Percentiles rank a stretch among this genome's conserved stretches.
phyloP scores from a whole-genome alignment of 1,284 basidiomycete species.

The Cystobasidium slooffiae region DNA sequence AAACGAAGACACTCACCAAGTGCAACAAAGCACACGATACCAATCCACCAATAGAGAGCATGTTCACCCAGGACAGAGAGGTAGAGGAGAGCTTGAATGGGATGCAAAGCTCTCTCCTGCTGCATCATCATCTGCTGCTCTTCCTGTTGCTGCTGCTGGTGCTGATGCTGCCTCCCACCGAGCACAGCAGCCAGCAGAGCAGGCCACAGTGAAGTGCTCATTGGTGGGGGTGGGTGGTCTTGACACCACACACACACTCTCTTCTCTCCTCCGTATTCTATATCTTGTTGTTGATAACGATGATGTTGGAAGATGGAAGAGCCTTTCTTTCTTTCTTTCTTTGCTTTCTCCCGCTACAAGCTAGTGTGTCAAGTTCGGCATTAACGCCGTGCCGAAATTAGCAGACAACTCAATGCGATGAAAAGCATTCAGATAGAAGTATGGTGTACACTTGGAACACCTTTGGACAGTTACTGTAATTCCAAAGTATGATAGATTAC shows the following conservation, averaged over 20 bases:
- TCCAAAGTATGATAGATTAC: too few species aligned
- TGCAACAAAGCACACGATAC: not conserved
- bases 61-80: slow-evolving; percentile 26
- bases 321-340: too few species aligned
- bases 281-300: too few species aligned
- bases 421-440: too few species aligned
- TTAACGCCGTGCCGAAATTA: too few species aligned
- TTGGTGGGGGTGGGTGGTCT: not conserved
- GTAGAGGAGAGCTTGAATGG: slow-evolving; percentile 5
- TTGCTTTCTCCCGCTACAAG: too few species aligned
- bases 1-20: not conserved
- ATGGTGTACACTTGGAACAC: too few species aligned
- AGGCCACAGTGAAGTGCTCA: slow-evolving; percentile 39
- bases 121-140: not conserved
- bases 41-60: slow-evolving; percentile 18
- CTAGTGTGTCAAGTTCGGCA: too few species aligned
- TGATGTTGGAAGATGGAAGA: too few species aligned
- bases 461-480: too few species aligned
- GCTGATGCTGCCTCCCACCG: slow-evolving; percentile 15
- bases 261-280: not conserved
- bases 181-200: slow-evolving; percentile 36
- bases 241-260: not conserved
- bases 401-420: too few species aligned
- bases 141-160: not conserved
- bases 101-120: not conserved